A percentile compares a stretch with the other conserved stretches of the same genome.
Evolutionary conservation across 352 stramenopile genomes (phyloP).

Genomic region (Globisporangium paroecandrum): DNA sequence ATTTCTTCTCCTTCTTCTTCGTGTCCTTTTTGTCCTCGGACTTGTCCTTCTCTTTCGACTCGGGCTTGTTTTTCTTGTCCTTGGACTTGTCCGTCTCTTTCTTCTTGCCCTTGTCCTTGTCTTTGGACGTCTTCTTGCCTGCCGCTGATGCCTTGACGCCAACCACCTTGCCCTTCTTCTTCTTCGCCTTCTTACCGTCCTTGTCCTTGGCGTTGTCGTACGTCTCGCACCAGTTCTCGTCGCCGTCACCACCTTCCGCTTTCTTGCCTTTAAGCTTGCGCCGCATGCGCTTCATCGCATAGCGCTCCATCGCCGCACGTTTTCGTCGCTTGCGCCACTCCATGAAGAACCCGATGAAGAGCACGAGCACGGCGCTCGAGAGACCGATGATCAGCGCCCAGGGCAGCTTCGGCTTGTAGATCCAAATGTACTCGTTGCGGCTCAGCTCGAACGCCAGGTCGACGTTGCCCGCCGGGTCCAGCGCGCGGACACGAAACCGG

Average conservation of each 20-base stretch:
- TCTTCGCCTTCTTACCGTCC: constrained; percentile 19
- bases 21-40: neutral
- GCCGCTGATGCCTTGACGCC: constrained; percentile 14
- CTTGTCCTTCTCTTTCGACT: neutral
- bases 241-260: constrained; percentile 30
- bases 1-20: neutral
- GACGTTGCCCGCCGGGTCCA: constrained; percentile 92
- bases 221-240: constrained; percentile 76
- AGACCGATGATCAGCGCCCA: constrained; percentile 87
- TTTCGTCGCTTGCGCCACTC: constrained; percentile 91
- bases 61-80: constrained; percentile 19
- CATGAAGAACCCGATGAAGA: constrained; percentile 81
- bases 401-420: constrained; percentile 87
- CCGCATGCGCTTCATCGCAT: constrained; percentile 93
- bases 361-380: constrained; percentile 66
- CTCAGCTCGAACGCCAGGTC: constrained; percentile 76
- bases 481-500: constrained; percentile 83
- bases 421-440: constrained; percentile 92
- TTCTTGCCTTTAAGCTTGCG: constrained; percentile 91
- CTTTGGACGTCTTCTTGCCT: constrained; percentile 18
- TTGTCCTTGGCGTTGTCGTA: constrained; percentile 64
- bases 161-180: constrained; percentile 35
- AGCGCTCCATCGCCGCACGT: constrained; percentile 90
- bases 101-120: constrained; percentile 24
- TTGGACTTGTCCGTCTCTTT: constrained; percentile 24